Base-by-base conservation (phyloP, 2,329 filamentous ascomycete genomes). In the Calonectria honghensis region DNA sequence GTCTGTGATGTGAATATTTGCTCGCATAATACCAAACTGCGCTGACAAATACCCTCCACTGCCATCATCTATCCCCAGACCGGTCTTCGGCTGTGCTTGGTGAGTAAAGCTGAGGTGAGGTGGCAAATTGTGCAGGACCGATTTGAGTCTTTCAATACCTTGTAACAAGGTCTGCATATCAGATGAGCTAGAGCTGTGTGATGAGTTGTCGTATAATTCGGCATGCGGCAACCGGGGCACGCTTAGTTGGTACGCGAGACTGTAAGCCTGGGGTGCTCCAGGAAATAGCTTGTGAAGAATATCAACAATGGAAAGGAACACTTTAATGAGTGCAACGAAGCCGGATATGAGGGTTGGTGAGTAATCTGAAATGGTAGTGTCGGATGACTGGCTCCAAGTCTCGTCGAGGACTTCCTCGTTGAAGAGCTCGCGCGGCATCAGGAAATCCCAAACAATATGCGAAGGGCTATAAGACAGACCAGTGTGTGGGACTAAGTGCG, bases 351-450 rank as follows among this genome's bases (percentile, higher is more conserved):
- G 57, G 24, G 54, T 35, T 6, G 57, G 57, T 20, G 57, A 39
- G 20, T 24, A 37, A 16, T 61, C 57, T 14, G 57, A 61, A 27
- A 16, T 11, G 1, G 57, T 16, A 2, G 35, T 61, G 11, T 41
- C n/a, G 57, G 57, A 37, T 7, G 57, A 61, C 20, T 29, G 35
- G 5, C 24, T 61, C 57, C 57, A 61, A 6, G 57, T 61, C 27
- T 61, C 35, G 24, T 61, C 57, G 9, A 61, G n/a, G 18, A 35
- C 35, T 24, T 61, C 31, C n/a, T 61, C 57, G n/a, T 35, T 61
- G n/a, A 61, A 39, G 5, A 61, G 57, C n/a, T 61, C 57, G 10
- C 37, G 57, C 14, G 57, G 57, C 57, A 61, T 61, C 35, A 61
- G 29, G 37, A 61, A 61, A 14, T 61, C 57, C 57, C 57, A 61